Conservation (phyloP, 2,329 filamentous ascomycete species). For the Alternaria infectoria region DNA sequence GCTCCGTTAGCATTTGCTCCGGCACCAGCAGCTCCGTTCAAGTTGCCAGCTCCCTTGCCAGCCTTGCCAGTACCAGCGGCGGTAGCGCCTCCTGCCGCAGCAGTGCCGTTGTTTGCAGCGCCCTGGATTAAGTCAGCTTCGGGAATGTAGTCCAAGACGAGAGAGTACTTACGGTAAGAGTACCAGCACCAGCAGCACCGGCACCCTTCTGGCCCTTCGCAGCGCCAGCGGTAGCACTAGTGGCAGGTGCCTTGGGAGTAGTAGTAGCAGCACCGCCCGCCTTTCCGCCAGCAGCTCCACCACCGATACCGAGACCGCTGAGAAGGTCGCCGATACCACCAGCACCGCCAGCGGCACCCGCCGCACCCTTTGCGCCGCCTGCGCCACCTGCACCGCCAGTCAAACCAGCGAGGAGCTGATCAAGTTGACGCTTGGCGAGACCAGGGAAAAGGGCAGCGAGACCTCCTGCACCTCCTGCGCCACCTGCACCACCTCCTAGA, state of each 20-base stretch:
- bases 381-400: constrained; percentile 11
- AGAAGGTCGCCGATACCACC: constrained; percentile 4
- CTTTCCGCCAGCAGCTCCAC: background rate
- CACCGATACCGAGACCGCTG: constrained; percentile 3
- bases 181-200: background rate
- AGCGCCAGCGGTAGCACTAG: constrained; percentile 1
- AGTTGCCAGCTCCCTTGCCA: background rate
- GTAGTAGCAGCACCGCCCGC: constrained; percentile 1
- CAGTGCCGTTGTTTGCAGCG: constrained; percentile 8
- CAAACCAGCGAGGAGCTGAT: background rate
- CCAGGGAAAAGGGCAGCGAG: background rate
- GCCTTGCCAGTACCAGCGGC: background rate
- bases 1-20: background rate
- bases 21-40: background rate
- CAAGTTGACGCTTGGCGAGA: background rate
- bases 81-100: background rate
- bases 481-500: constrained; percentile 1
- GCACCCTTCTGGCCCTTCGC: constrained; percentile 8
- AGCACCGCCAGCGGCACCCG: constrained; percentile 4
- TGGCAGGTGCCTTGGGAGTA: background rate
- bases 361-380: constrained; percentile 2
- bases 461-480: background rate
- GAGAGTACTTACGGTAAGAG: background rate
- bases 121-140: background rate
- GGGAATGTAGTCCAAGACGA: background rate